Conservation (phyloP, 192 early-diverging fungal species). For the Funneliformis geosporum region DNA sequence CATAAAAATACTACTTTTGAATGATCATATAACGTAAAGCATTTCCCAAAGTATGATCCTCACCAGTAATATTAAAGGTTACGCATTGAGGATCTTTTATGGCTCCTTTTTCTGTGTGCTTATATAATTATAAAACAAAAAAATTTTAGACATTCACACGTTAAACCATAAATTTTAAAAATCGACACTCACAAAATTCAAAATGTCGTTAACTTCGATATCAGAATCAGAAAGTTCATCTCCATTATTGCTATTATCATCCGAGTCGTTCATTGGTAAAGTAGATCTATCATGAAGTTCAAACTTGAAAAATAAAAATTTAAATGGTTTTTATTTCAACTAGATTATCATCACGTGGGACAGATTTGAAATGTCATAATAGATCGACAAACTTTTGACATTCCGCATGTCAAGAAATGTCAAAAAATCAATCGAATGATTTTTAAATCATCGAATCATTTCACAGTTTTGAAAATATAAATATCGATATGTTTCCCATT, state of each 20-base stretch:
- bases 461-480: too few species aligned
- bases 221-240: neutral
- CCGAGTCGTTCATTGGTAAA: neutral
- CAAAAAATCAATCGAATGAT: too few species aligned
- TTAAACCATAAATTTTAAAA: neutral
- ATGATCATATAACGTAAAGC: constrained; percentile 89
- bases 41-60: constrained; percentile 98
- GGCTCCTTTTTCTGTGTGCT: neutral
- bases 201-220: neutral
- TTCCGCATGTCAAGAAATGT: too few species aligned
- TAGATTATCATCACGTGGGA: too few species aligned
- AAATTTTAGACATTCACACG: neutral
- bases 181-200: neutral
- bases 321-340: too few species aligned
- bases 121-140: neutral
- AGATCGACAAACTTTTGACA: too few species aligned
- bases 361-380: too few species aligned
- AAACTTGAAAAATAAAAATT: too few species aligned
- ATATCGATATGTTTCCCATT: too few species aligned
- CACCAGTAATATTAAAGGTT: constrained; percentile 88
- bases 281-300: too few species aligned
- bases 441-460: too few species aligned
- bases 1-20: constrained; percentile 78
- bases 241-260: neutral
- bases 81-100: neutral